Evolutionary conservation across 345 rosid genomes (phyloP).

Genomic region (Corchorus olitorius): DNA sequence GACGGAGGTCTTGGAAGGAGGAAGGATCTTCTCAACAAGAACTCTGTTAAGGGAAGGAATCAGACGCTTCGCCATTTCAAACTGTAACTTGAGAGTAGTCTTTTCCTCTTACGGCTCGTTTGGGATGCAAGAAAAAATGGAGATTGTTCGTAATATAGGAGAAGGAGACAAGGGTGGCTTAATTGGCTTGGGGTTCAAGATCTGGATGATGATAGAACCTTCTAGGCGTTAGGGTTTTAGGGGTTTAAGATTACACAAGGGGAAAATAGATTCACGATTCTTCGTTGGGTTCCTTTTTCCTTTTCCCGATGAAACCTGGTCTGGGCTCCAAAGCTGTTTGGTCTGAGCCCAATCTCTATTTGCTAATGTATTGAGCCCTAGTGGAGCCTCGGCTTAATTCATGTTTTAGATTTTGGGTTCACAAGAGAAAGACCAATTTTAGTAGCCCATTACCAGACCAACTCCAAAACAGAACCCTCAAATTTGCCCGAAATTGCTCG

Average conservation of each 20-base stretch:
- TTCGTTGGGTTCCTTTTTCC: no score
- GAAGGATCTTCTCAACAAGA: conserved; percentile 76
- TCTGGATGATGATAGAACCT: conserved; percentile 27
- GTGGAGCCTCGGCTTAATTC: no score
- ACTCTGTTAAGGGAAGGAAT: conserved; percentile 73
- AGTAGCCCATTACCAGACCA: no score
- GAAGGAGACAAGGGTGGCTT: background rate
- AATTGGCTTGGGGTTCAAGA: background rate
- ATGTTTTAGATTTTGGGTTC: no score
- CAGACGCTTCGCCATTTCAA: conserved; percentile 75
- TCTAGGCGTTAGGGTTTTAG: conserved; percentile 37
- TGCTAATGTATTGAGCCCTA: no score
- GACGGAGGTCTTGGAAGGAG: conserved; percentile 72
- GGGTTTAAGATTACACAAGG: background rate
- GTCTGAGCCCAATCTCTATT: no score
- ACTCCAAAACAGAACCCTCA: no score
- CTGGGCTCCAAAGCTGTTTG: no score
- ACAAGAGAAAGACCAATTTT: no score
- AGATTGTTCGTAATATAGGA: background rate
- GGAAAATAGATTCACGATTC: background rate
- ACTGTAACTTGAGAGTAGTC: background rate
- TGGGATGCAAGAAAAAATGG: background rate
- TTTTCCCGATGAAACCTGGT: no score
- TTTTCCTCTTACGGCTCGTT: background rate
- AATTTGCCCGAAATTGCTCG: no score